phyloP scores from a whole-genome alignment of 441 rosid species.

The Syzygium malaccense region DNA sequence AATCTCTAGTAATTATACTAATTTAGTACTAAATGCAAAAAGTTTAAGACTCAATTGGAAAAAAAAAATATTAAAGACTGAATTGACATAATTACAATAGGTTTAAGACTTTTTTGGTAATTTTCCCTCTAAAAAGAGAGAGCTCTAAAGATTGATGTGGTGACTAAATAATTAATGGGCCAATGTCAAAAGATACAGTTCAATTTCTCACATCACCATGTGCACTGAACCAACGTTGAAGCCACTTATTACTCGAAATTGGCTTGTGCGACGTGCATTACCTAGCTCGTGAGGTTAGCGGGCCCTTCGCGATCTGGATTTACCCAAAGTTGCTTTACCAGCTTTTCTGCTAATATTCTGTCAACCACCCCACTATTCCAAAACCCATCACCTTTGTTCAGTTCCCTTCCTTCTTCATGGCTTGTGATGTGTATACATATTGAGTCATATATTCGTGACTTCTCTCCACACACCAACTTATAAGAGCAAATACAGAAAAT shows the following conservation, averaged over 20 bases:
- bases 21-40: too few relatives aligned
- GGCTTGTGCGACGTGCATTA: neutral
- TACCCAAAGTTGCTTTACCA: neutral
- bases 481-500: neutral
- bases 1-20: too few relatives aligned
- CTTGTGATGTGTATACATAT: neutral
- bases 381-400: neutral
- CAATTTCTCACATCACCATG: neutral
- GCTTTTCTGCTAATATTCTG: neutral
- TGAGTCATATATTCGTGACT: neutral
- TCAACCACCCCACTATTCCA: slow-evolving; percentile 37
- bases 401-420: neutral
- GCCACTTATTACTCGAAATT: neutral
- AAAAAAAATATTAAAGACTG: too few relatives aligned
- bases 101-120: too few relatives aligned
- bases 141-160: neutral
- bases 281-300: neutral
- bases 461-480: neutral
- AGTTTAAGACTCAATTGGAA: too few relatives aligned
- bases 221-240: neutral
- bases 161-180: too few relatives aligned
- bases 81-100: too few relatives aligned
- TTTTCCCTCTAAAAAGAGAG: rapidly evolving
- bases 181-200: neutral
- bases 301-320: neutral